Percentiles rank a stretch among this genome's conserved stretches.
phyloP scores from a whole-genome alignment of 2,329 filamentous ascomycete genomes.

The Dactylellina drechsleri region DNA sequence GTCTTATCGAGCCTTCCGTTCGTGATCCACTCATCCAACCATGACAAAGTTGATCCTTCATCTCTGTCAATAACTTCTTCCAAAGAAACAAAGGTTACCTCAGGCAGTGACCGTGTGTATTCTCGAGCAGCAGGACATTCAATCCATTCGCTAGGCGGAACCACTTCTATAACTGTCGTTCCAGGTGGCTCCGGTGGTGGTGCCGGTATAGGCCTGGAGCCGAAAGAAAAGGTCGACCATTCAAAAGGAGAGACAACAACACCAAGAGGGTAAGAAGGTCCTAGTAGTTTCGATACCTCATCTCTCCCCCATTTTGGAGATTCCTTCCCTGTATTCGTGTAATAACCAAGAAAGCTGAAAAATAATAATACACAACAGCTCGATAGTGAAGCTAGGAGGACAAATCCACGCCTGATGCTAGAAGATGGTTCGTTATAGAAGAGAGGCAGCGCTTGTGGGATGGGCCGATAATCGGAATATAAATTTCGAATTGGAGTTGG shows the following conservation, averaged over 20 bases:
- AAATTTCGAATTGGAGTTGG: background rate
- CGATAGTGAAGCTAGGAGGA: conserved; percentile 8
- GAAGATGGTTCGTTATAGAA: background rate
- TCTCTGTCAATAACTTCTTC: conserved; percentile 17
- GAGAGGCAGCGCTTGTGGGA: conserved; percentile 20
- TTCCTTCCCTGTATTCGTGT: background rate
- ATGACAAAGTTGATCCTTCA: conserved; percentile 10
- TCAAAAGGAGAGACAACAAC: conserved; percentile 21
- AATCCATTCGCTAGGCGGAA: conserved; percentile 35
- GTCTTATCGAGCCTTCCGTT: background rate
- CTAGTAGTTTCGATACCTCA: conserved; percentile 16
- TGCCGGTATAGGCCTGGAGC: conserved; percentile 21
- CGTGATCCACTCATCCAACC: conserved; percentile 33
- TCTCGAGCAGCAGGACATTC: conserved; percentile 27
- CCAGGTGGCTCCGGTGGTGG: conserved; percentile 36
- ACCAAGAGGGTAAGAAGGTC: conserved; percentile 25
- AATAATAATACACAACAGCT: background rate
- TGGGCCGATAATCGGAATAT: conserved; percentile 12
- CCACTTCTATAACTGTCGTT: conserved; percentile 9
- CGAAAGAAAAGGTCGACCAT: conserved; percentile 45
- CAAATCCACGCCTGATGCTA: conserved; percentile 2
- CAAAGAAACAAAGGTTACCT: conserved; percentile 37
- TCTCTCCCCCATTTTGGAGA: conserved; percentile 13
- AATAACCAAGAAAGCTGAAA: conserved; percentile 4
- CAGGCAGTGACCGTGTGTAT: conserved; percentile 16